Conservation (phyloP, 495 filamentous ascomycete species). For the Apiosordaria backusii region DNA sequence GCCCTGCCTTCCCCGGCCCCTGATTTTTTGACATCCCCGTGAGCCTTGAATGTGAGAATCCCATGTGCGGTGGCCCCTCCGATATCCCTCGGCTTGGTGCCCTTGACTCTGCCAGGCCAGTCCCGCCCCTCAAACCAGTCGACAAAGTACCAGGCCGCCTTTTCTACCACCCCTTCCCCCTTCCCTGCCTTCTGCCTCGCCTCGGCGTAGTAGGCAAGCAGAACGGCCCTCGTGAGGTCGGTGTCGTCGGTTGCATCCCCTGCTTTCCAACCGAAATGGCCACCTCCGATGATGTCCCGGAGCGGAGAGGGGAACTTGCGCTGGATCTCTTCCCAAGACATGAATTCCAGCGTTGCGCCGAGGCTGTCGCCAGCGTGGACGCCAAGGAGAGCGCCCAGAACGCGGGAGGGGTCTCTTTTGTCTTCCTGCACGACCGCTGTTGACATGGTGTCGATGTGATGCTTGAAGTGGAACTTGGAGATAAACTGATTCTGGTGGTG, state of each 20-base stretch:
- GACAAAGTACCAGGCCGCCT: conserved; percentile 25
- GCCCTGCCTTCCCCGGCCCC: conserved; percentile 26
- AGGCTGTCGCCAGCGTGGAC: conserved; percentile 36
- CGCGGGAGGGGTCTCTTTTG: conserved; percentile 9
- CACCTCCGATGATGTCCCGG: conserved; percentile 31
- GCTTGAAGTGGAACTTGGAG: background rate
- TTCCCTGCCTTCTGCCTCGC: background rate
- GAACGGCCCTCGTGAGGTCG: conserved; percentile 21
- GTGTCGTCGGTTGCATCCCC: conserved; percentile 26
- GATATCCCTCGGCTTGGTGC: conserved; percentile 21
- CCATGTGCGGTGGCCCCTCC: conserved; percentile 27
- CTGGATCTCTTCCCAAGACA: conserved; percentile 23
- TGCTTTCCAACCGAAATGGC: conserved; percentile 26
- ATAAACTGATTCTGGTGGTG: background rate
- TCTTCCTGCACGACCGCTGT: background rate
- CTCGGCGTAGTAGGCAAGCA: conserved; percentile 25
- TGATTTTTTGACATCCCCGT: conserved; percentile 4
- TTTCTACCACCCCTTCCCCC: conserved; percentile 10
- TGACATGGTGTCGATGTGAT: background rate
- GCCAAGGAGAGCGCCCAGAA: conserved; percentile 33
- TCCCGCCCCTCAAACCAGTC: conserved; percentile 26
- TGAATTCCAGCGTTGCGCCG: conserved; percentile 34
- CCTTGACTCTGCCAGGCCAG: conserved; percentile 25
- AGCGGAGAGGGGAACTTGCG: conserved; percentile 17
- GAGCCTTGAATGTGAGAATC: conserved; percentile 17